Conservation (phyloP, 2,329 filamentous ascomycete species). For the Alternaria viburni region DNA sequence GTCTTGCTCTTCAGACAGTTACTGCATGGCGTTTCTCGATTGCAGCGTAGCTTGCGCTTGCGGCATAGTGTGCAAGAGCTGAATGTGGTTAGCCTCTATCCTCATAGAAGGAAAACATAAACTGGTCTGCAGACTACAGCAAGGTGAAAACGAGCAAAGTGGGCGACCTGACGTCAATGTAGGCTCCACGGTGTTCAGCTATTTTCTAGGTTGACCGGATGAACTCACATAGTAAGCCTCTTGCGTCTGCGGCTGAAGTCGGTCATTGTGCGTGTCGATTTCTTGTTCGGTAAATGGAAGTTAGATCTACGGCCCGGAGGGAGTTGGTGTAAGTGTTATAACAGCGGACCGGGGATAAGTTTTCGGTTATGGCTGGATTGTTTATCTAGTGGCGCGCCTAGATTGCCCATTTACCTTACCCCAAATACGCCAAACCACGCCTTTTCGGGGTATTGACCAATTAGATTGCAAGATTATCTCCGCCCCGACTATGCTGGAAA, state of each 20-base stretch:
- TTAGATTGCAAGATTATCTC: not conserved
- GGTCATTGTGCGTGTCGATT: slow-evolving; percentile 12
- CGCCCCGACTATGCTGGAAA: not conserved
- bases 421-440: not conserved
- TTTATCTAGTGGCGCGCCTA: not conserved
- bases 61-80: slow-evolving; percentile 65
- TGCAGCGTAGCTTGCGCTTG: slow-evolving; percentile 66
- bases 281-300: too few relatives aligned
- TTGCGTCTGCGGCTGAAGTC: slow-evolving; percentile 44
- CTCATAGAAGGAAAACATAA: not conserved
- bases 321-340: not conserved
- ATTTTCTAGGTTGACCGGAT: not conserved
- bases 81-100: slow-evolving; percentile 7
- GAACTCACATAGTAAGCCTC: slow-evolving; percentile 53
- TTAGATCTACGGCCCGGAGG: too few relatives aligned
- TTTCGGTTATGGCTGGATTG: not conserved
- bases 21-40: slow-evolving; percentile 64
- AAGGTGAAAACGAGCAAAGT: not conserved
- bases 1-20: slow-evolving; percentile 64
- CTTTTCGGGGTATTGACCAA: not conserved
- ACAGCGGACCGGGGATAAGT: slow-evolving; percentile 1
- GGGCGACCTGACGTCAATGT: not conserved
- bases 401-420: not conserved
- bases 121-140: not conserved
- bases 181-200: not conserved